Conservation (phyloP, 2,329 filamentous ascomycete species). For the Penicillium sp. region DNA sequence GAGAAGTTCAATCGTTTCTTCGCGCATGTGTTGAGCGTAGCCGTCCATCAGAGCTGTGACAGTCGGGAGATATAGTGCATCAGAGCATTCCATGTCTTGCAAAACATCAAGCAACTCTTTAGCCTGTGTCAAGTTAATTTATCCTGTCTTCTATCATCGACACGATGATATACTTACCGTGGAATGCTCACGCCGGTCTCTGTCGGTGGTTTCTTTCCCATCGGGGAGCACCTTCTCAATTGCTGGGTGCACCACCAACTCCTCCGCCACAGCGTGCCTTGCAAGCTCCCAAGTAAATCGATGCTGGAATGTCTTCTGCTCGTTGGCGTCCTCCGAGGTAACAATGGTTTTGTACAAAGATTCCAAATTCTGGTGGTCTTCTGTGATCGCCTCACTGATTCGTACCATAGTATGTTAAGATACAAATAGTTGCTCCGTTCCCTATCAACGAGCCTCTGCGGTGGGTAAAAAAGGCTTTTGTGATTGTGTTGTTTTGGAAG, state of each 20-base stretch:
- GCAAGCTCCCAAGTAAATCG: constrained; percentile 57
- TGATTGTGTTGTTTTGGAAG: not conserved
- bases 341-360: constrained; percentile 48
- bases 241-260: constrained; percentile 58
- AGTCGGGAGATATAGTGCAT: constrained; percentile 48
- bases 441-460: no score
- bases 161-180: constrained; percentile 29
- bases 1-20: constrained; percentile 54
- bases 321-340: constrained; percentile 44
- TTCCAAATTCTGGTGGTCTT: constrained; percentile 47
- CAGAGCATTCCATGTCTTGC: constrained; percentile 46
- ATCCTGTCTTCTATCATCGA: not conserved
- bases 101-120: constrained; percentile 55
- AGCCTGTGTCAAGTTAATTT: constrained; percentile 40
- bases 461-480: no score
- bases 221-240: constrained; percentile 52
- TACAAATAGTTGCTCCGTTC: no score
- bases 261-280: constrained; percentile 55
- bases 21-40: constrained; percentile 52
- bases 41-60: constrained; percentile 48
- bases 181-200: constrained; percentile 53
- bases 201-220: constrained; percentile 53
- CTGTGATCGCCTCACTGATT: constrained; percentile 42
- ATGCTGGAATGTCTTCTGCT: constrained; percentile 51
- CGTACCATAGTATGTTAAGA: constrained; percentile 18